Evolutionary conservation across 805 yeast species (phyloP).

Genomic region (Yarrowia hollandica): DNA sequence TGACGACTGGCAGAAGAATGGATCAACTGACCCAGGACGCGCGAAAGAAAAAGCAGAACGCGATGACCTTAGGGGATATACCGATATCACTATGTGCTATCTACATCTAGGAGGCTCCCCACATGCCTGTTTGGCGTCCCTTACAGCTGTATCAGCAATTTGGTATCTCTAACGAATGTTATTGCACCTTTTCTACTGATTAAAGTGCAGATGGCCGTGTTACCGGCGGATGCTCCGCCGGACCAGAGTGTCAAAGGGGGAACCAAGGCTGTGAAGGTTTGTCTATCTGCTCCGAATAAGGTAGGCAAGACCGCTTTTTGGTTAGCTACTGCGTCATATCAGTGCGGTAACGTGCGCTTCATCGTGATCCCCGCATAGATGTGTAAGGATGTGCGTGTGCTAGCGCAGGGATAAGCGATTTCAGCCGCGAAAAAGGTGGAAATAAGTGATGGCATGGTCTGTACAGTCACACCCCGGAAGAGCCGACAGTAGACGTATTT

Average conservation of each 20-base stretch:
- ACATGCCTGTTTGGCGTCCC: constrained; percentile 8
- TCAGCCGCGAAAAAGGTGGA: not conserved
- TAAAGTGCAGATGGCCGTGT: constrained; percentile 18
- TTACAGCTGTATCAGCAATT: constrained; percentile 9
- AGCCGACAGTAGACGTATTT: too few relatives aligned
- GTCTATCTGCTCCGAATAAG: constrained; percentile 1
- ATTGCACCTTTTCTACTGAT: not conserved
- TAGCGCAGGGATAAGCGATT: not conserved
- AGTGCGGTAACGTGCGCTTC: constrained; percentile 6
- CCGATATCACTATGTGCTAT: not conserved
- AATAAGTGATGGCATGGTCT: too few relatives aligned
- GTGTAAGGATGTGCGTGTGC: not conserved
- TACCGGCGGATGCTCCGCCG: constrained; percentile 14
- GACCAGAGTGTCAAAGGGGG: not conserved
- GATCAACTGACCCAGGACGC: too few relatives aligned
- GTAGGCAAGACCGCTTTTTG: constrained; percentile 17
- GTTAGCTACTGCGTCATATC: constrained; percentile 7
- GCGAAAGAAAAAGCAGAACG: too few relatives aligned
- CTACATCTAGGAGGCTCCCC: constrained; percentile 12
- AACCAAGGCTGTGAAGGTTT: constrained; percentile 17
- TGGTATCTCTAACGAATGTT: constrained; percentile 20
- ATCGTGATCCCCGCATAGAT: constrained; percentile 23
- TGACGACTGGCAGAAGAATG: too few relatives aligned
- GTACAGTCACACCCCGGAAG: too few relatives aligned
- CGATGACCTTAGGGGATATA: not conserved